These are phyloP conservation scores for Epicoccum sorghinum DNA, from an alignment of 2,329 filamentous ascomycete genomes.

Conservation along the genomic window DNA sequence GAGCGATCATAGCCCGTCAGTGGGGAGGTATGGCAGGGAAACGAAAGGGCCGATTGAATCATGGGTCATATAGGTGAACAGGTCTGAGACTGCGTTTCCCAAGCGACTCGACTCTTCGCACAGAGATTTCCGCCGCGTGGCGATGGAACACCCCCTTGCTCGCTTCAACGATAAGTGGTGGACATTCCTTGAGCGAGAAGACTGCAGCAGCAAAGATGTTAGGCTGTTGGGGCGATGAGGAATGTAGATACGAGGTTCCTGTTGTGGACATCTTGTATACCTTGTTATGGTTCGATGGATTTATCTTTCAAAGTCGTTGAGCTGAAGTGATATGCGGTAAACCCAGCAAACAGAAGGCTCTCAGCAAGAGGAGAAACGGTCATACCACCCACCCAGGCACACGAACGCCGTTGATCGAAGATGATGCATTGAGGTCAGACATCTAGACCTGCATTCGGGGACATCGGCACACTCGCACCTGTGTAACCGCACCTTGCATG, in stretches of 20 bases:
- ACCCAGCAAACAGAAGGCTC: no score
- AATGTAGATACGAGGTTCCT: constrained; percentile 19
- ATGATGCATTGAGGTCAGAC: constrained; percentile 16
- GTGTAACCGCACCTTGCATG: constrained; percentile 42
- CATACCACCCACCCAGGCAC: not conserved
- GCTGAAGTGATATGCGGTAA: no score
- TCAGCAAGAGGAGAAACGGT: constrained; percentile 1
- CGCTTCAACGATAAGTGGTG: constrained; percentile 27
- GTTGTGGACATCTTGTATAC: no score
- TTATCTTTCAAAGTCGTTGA: no score
- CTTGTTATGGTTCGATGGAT: no score
- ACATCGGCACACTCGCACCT: constrained; percentile 12
- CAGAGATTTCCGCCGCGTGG: constrained; percentile 22
- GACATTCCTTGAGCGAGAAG: constrained; percentile 32
- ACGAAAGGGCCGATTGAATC: constrained; percentile 5
- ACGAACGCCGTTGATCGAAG: constrained; percentile 12
- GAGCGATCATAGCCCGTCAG: constrained; percentile 7
- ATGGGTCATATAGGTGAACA: constrained; percentile 8
- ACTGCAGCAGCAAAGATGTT: constrained; percentile 10
- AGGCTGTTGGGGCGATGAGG: constrained; percentile 13
- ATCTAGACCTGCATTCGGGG: constrained; percentile 15
- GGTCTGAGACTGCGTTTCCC: constrained; percentile 26
- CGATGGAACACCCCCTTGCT: constrained; percentile 40
- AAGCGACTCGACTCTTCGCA: constrained; percentile 30
- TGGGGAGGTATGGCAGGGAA: constrained; percentile 1